These are phyloP conservation scores for Blastobotrys raffinosifermentans DNA, from an alignment of 1,139 yeast genomes.

Conservation along the genomic window DNA sequence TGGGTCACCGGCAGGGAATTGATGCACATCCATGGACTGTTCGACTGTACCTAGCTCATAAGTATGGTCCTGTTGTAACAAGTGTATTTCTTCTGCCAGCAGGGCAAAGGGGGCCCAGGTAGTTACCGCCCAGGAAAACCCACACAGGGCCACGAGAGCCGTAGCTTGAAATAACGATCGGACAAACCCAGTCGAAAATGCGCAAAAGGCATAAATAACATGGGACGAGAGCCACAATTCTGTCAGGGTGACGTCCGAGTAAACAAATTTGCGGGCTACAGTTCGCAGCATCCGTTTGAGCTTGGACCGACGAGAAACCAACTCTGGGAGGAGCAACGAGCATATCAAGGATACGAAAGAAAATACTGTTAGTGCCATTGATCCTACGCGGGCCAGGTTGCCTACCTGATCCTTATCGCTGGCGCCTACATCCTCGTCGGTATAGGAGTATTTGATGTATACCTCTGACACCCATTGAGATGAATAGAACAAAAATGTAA, in stretches of 20 bases:
- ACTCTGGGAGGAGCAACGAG: slow-evolving; percentile 31
- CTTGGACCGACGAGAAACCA: slow-evolving; percentile 9
- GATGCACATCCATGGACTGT: slow-evolving; percentile 5
- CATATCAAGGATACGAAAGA: slow-evolving; percentile 32
- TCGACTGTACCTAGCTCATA: slow-evolving; percentile 3
- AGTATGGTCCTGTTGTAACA: slow-evolving; percentile 8
- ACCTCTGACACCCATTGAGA: slow-evolving; percentile 40
- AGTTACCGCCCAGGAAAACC: slow-evolving; percentile 38
- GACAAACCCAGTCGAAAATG: slow-evolving; percentile 29
- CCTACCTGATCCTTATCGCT: slow-evolving; percentile 25
- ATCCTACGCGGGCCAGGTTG: slow-evolving; percentile 36
- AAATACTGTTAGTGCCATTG: slow-evolving; percentile 34
- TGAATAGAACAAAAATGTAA: slow-evolving; percentile 35
- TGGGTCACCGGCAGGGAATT: slow-evolving; percentile 2
- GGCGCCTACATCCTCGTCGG: slow-evolving; percentile 1
- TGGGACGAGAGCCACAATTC: slow-evolving; percentile 33
- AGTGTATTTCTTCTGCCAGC: slow-evolving; percentile 36
- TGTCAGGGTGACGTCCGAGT: slow-evolving; percentile 15
- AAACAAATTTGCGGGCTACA: neutral
- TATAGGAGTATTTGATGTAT: slow-evolving; percentile 22
- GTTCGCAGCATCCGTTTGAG: slow-evolving; percentile 1
- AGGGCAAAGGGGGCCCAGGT: slow-evolving; percentile 40
- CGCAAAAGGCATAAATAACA: slow-evolving; percentile 32
- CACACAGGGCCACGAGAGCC: slow-evolving; percentile 31
- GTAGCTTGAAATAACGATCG: slow-evolving; percentile 28